Evolutionary conservation across 768 basidiomycete species (phyloP).

Genomic region (Hydnum rufescens): DNA sequence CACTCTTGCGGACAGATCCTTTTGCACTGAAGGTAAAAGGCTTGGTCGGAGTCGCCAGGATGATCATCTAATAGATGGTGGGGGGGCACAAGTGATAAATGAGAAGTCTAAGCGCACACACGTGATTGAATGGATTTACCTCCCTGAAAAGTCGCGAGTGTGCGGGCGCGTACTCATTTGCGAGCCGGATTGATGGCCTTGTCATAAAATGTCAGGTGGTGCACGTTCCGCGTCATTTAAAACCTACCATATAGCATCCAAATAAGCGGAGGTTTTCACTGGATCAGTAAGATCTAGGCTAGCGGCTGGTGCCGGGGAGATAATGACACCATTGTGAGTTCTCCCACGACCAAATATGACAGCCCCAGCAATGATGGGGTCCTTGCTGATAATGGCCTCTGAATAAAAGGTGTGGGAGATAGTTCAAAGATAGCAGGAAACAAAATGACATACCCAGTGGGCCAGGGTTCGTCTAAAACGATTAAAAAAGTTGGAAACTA

Average conservation of each 20-base stretch:
- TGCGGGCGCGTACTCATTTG: constrained; percentile 14
- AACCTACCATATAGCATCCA: constrained; percentile 7
- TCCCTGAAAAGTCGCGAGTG: constrained; percentile 9
- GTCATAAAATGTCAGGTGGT: too few species aligned
- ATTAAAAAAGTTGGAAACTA: constrained; percentile 1
- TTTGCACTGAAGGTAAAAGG: constrained; percentile 7
- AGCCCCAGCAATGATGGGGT: constrained; percentile 18
- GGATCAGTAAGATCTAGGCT: constrained; percentile 1
- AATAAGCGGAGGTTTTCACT: constrained; percentile 1
- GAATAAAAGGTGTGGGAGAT: background rate
- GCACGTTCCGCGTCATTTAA: too few species aligned
- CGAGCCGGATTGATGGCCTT: constrained; percentile 4
- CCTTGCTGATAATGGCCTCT: constrained; percentile 22
- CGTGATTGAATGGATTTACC: background rate
- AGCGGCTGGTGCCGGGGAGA: constrained; percentile 18
- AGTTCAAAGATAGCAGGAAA: background rate
- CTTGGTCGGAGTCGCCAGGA: constrained; percentile 3
- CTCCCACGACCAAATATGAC: constrained; percentile 26
- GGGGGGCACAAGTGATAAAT: background rate
- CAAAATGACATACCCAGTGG: constrained; percentile 5
- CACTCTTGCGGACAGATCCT: constrained; percentile 2
- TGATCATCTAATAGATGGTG: constrained; percentile 7
- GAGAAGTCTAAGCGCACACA: background rate
- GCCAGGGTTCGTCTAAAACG: constrained; percentile 12
- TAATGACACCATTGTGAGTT: constrained; percentile 20